Percentiles rank a stretch among this genome's conserved stretches.
Evolutionary conservation across 2,329 filamentous ascomycete genomes (phyloP).

Genomic region (Penicillium thymicola): DNA sequence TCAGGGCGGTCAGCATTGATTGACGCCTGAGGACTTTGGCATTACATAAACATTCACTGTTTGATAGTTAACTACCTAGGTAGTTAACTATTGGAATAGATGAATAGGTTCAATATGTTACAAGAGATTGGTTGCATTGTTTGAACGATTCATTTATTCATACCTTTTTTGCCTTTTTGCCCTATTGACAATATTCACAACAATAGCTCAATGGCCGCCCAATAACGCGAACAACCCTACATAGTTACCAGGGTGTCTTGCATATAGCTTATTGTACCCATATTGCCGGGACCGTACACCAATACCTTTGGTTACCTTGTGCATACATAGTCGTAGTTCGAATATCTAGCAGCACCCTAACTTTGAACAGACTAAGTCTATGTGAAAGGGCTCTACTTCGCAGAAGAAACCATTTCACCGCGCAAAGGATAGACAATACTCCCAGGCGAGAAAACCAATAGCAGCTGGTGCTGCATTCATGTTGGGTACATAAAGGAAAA

Average conservation of each 20-base stretch:
- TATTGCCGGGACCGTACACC: not conserved
- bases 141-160: not conserved
- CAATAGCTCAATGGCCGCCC: not conserved
- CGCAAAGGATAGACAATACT: not conserved
- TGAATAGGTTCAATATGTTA: not conserved
- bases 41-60: not conserved
- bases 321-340: not conserved
- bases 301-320: not conserved
- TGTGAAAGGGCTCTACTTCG: not conserved
- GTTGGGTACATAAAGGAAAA: slow-evolving; percentile 14
- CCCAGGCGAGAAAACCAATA: slow-evolving; percentile 11
- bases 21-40: not conserved
- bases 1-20: slow-evolving; percentile 5
- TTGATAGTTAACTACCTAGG: not conserved
- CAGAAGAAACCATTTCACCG: not conserved
- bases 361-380: not conserved
- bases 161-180: too few species aligned
- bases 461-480: slow-evolving; percentile 18
- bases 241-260: not conserved
- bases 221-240: not conserved
- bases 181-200: not conserved
- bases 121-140: not conserved
- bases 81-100: not conserved
- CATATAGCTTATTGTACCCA: not conserved
- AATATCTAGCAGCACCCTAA: not conserved